Percentiles rank a stretch among this genome's conserved stretches.
phyloP scores from a whole-genome alignment of 2,329 filamentous ascomycete genomes.

The Colletotrichum chlorophyti region DNA sequence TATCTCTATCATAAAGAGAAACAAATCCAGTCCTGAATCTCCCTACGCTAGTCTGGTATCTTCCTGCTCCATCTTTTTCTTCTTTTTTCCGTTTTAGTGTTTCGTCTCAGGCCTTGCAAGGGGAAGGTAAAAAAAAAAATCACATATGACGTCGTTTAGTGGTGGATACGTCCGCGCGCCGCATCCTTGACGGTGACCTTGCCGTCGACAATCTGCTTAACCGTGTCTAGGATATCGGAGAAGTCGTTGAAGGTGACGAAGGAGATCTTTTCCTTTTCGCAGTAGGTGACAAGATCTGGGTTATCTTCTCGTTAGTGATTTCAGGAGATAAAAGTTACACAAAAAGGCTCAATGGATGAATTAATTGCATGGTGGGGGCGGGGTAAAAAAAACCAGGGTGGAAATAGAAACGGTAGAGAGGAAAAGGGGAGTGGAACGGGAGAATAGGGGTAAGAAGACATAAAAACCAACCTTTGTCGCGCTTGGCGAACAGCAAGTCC shows the following conservation, averaged over 20 bases:
- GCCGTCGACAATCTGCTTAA: constrained; percentile 79
- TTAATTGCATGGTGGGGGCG: constrained; percentile 1
- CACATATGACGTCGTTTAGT: too few species aligned
- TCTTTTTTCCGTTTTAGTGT: not conserved
- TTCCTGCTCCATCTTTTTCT: not conserved
- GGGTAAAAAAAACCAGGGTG: too few species aligned
- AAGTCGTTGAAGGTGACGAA: constrained; percentile 91
- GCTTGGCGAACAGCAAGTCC: constrained; percentile 92
- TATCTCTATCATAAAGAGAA: constrained; percentile 15
- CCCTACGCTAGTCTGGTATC: constrained; percentile 3
- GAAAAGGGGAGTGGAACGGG: too few species aligned
- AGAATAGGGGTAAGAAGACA: not conserved
- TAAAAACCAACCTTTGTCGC: constrained; percentile 71
- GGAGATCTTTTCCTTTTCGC: constrained; percentile 81
- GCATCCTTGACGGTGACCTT: constrained; percentile 74
- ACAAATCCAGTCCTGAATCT: not conserved
- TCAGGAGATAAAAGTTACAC: too few species aligned
- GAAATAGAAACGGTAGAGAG: too few species aligned
- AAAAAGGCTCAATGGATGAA: too few species aligned
- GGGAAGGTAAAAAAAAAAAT: too few species aligned
- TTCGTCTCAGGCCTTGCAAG: too few species aligned
- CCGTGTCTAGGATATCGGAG: constrained; percentile 76
- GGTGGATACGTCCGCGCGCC: constrained; percentile 53
- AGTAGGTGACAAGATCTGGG: constrained; percentile 88
- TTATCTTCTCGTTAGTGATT: too few species aligned